Evolutionary conservation across 805 yeast genomes (phyloP).

Genomic region (Wickerhamiella kazuoi): DNA sequence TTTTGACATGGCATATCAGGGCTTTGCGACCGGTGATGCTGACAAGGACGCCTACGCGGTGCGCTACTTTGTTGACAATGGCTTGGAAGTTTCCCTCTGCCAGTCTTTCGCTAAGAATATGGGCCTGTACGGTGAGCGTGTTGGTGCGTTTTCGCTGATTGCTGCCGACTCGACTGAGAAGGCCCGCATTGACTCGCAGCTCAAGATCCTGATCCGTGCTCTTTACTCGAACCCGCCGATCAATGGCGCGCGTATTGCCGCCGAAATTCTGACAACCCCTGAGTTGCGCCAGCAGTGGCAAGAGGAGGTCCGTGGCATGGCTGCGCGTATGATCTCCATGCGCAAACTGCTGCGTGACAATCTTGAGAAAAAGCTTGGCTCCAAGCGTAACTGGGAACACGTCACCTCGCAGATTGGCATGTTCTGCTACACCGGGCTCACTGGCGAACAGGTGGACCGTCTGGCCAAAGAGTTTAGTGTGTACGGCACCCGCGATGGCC

Average conservation of each 20-base stretch:
- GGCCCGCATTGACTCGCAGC: conserved; percentile 52
- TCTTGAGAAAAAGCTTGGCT: conserved; percentile 38
- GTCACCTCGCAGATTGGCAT: conserved; percentile 83
- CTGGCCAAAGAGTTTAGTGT: conserved; percentile 58
- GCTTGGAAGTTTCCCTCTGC: conserved; percentile 54
- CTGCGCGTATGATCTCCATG: conserved; percentile 66
- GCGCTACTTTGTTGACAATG: conserved; percentile 32
- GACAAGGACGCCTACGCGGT: conserved; percentile 73
- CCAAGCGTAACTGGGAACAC: conserved; percentile 91
- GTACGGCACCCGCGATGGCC: conserved; percentile 78
- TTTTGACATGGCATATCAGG: conserved; percentile 94
- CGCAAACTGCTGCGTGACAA: conserved; percentile 46
- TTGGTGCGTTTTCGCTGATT: conserved; percentile 76
- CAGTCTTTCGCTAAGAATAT: conserved; percentile 95
- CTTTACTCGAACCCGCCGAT: conserved; percentile 91
- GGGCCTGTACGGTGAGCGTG: conserved; percentile 96
- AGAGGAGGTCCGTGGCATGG: conserved; percentile 69
- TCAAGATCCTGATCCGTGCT: conserved; percentile 57
- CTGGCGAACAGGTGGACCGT: conserved; percentile 55
- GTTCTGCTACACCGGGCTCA: conserved; percentile 88
- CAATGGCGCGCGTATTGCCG: conserved; percentile 84
- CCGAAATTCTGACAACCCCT: conserved; percentile 51
- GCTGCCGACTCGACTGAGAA: conserved; percentile 26
- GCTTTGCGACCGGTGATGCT: conserved; percentile 82
- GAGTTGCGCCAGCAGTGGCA: conserved; percentile 64